Percentiles rank a stretch among this genome's conserved stretches.
phyloP scores from a whole-genome alignment of 2,329 filamentous ascomycete genomes.

The Cercospora janseana region DNA sequence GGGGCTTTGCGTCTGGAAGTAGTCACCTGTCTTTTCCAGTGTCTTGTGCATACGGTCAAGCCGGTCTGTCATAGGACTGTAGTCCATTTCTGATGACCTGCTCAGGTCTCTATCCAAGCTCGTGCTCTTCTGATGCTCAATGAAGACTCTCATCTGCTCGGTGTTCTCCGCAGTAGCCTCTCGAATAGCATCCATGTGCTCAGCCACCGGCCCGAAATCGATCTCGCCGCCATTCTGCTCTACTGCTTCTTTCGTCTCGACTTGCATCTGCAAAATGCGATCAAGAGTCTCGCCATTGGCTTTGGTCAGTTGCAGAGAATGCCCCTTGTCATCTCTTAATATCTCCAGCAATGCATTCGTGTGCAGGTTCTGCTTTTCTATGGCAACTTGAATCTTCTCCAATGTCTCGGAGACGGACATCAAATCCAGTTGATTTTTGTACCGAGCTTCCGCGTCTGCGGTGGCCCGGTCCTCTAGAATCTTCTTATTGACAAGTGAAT shows the following conservation, averaged over 20 bases:
- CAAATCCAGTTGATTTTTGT: conserved; percentile 11
- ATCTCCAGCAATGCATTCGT: conserved; percentile 11
- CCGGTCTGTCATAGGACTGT: conserved; percentile 31
- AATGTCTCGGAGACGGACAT: conserved; percentile 14
- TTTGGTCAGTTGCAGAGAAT: not conserved
- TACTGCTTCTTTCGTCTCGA: conserved; percentile 21
- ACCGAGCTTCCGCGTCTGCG: conserved; percentile 15
- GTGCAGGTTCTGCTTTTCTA: conserved; percentile 19
- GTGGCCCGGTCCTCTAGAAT: conserved; percentile 25
- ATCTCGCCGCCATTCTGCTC: conserved; percentile 19
- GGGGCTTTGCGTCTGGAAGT: conserved; percentile 8
- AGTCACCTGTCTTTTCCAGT: conserved; percentile 22
- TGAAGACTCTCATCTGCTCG: conserved; percentile 22
- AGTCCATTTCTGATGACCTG: conserved; percentile 24
- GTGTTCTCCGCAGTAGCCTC: conserved; percentile 23
- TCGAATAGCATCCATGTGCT: conserved; percentile 28
- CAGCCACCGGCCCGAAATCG: conserved; percentile 25
- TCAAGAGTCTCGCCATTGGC: conserved; percentile 10
- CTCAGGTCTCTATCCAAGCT: not conserved
- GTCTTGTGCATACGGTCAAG: conserved; percentile 26
- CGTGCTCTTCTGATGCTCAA: conserved; percentile 20
- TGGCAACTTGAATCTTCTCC: conserved; percentile 15
- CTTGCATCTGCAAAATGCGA: conserved; percentile 27
- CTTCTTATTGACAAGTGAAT: conserved; percentile 27
- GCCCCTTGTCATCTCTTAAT: conserved; percentile 17